Evolutionary conservation across 768 basidiomycete species (phyloP).

Genomic region (Leccinum uliginosum): DNA sequence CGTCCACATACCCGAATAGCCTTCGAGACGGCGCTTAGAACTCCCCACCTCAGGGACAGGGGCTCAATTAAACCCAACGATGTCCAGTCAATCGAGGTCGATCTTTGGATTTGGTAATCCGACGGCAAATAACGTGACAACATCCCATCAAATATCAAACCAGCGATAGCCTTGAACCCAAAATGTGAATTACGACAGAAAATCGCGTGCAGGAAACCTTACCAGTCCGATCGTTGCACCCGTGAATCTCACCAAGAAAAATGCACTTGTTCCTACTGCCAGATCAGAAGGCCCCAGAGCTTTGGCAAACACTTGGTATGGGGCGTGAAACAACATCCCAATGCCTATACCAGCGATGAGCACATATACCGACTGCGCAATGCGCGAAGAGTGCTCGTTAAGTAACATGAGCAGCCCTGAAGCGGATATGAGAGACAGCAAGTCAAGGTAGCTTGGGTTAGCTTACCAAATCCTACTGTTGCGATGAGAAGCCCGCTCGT

Average conservation of each 20-base stretch:
- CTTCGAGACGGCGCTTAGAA: slow-evolving; percentile 50
- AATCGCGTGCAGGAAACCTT: slow-evolving; percentile 25
- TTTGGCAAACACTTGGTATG: slow-evolving; percentile 74
- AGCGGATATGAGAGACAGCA: slow-evolving; percentile 10
- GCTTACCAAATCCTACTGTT: slow-evolving; percentile 69
- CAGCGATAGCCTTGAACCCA: slow-evolving; percentile 60
- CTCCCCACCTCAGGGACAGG: slow-evolving; percentile 38
- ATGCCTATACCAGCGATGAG: slow-evolving; percentile 72
- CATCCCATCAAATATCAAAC: slow-evolving; percentile 63
- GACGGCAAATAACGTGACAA: slow-evolving; percentile 47
- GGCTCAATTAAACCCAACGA: slow-evolving; percentile 46
- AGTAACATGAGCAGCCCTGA: slow-evolving; percentile 67
- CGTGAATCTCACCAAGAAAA: slow-evolving; percentile 84
- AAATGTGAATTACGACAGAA: slow-evolving; percentile 13
- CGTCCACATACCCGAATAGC: slow-evolving; percentile 54
- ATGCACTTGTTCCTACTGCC: slow-evolving; percentile 79
- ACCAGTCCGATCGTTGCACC: slow-evolving; percentile 82
- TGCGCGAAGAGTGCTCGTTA: slow-evolving; percentile 44
- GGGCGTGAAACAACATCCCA: slow-evolving; percentile 83
- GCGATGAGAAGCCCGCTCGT: slow-evolving; percentile 59
- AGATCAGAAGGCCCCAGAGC: slow-evolving; percentile 62
- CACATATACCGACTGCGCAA: slow-evolving; percentile 52
- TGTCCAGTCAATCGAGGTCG: slow-evolving; percentile 51
- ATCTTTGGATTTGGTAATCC: slow-evolving; percentile 37
- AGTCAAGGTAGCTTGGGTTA: slow-evolving; percentile 9